These are phyloP conservation scores for Arthrinium phaeospermum DNA, from an alignment of 2,329 filamentous ascomycete genomes.

Conservation along the genomic window DNA sequence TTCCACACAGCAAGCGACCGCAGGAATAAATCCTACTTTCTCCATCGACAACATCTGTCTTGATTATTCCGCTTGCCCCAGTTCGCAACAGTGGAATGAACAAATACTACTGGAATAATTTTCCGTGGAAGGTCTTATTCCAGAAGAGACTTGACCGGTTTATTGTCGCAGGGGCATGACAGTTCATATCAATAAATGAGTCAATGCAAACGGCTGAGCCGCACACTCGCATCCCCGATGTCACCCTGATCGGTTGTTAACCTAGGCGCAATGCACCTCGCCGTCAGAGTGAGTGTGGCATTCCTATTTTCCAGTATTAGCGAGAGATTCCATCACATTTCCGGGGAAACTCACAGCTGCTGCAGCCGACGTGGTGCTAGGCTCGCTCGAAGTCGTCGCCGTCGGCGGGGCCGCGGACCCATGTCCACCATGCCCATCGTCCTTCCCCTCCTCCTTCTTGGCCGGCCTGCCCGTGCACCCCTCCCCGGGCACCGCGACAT, in stretches of 20 bases:
- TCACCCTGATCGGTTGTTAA: background rate
- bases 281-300: constrained; percentile 49
- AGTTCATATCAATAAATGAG: background rate
- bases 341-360: constrained; percentile 3
- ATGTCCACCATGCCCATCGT: constrained; percentile 16
- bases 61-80: too few relatives aligned
- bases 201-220: background rate
- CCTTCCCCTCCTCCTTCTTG: constrained; percentile 19
- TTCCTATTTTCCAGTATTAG: constrained; percentile 33
- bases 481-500: constrained; percentile 66
- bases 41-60: too few relatives aligned
- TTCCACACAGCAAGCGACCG: too few relatives aligned
- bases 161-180: too few relatives aligned
- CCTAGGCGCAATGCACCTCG: constrained; percentile 44
- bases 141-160: too few relatives aligned
- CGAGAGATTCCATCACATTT: constrained; percentile 21
- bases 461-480: constrained; percentile 60
- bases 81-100: too few relatives aligned
- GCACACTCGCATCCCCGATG: background rate
- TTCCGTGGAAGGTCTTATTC: too few relatives aligned
- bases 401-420: constrained; percentile 16
- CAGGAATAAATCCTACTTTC: too few relatives aligned
- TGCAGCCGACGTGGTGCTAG: background rate
- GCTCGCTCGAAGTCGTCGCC: constrained; percentile 23
- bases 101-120: too few relatives aligned